These are phyloP conservation scores for Ustilago lituana DNA, from an alignment of 1,284 basidiomycete genomes.

Conservation along the genomic window DNA sequence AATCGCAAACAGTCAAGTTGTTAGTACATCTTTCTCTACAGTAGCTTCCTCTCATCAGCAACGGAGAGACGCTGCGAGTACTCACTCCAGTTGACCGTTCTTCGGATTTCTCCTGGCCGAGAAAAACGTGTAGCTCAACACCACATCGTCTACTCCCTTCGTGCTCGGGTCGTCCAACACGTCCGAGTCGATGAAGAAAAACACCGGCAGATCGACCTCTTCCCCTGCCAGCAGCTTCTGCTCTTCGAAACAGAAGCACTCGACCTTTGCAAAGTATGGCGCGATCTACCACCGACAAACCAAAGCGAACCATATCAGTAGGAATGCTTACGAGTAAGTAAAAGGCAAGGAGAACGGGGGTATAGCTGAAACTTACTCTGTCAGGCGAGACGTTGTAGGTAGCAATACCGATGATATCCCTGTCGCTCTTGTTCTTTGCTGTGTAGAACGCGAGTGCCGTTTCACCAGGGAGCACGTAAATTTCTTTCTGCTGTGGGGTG, in stretches of 20 bases:
- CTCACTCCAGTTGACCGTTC: conserved; percentile 63
- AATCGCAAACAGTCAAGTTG: not conserved
- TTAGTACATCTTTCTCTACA: not conserved
- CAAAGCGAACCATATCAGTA: too few species aligned
- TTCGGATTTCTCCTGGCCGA: conserved; percentile 70
- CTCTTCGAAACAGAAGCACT: conserved; percentile 99
- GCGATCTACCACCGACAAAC: conserved; percentile 76
- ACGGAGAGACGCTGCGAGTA: conserved; percentile 1
- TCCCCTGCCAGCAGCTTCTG: conserved; percentile 93
- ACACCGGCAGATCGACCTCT: conserved; percentile 96
- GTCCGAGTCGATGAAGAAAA: conserved; percentile 99
- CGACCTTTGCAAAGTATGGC: conserved; percentile 98
- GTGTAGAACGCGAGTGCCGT: conserved; percentile 96
- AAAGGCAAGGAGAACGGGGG: not conserved
- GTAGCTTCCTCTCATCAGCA: too few species aligned
- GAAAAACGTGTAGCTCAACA: conserved; percentile 98
- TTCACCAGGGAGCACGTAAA: conserved; percentile 92
- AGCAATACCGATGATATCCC: conserved; percentile 96
- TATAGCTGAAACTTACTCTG: conserved; percentile 75
- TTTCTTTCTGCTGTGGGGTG: conserved; percentile 86
- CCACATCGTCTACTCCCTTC: conserved; percentile 86
- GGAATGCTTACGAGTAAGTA: too few species aligned
- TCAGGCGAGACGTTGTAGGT: conserved; percentile 97
- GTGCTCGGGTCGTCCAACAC: conserved; percentile 90
- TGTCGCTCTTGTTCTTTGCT: conserved; percentile 83